Evolutionary conservation across 192 early-diverging fungal genomes (phyloP).

Genomic region (Paraglomus brasilianum): DNA sequence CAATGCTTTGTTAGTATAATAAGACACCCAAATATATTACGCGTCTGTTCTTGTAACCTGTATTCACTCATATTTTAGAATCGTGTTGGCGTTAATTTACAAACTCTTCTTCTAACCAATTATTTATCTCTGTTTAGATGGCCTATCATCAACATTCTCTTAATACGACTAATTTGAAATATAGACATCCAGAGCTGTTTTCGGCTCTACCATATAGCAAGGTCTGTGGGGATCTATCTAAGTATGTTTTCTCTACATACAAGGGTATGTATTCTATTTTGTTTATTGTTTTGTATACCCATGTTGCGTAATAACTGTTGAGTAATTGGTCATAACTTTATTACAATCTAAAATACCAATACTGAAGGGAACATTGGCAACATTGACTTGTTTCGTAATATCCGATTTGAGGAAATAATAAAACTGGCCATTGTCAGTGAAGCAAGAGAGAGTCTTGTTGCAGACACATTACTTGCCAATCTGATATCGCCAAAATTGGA

Average conservation of each 20-base stretch:
- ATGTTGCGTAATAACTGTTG: too few species aligned
- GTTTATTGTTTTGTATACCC: background rate
- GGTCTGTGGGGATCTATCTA: background rate
- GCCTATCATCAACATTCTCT: constrained; percentile 62
- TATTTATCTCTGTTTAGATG: constrained; percentile 38
- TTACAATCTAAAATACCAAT: too few species aligned
- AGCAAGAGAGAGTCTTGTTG: constrained; percentile 45
- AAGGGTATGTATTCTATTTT: constrained; percentile 3
- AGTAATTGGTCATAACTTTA: too few species aligned
- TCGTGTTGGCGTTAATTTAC: background rate
- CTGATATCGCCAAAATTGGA: constrained; percentile 51
- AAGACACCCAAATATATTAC: background rate
- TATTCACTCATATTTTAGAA: too few species aligned
- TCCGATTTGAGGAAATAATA: constrained; percentile 52
- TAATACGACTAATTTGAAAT: constrained; percentile 68
- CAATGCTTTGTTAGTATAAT: constrained; percentile 57
- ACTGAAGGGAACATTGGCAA: constrained; percentile 31
- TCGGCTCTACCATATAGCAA: constrained; percentile 49
- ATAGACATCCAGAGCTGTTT: constrained; percentile 65
- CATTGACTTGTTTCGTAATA: constrained; percentile 42
- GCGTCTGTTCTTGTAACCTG: too few species aligned
- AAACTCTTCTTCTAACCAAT: background rate
- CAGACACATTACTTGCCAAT: constrained; percentile 54
- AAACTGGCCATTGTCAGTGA: constrained; percentile 55
- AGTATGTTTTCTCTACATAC: background rate